Conservation (phyloP, 78 protist genomes). For the Dictyostelium firmibasis region DNA sequence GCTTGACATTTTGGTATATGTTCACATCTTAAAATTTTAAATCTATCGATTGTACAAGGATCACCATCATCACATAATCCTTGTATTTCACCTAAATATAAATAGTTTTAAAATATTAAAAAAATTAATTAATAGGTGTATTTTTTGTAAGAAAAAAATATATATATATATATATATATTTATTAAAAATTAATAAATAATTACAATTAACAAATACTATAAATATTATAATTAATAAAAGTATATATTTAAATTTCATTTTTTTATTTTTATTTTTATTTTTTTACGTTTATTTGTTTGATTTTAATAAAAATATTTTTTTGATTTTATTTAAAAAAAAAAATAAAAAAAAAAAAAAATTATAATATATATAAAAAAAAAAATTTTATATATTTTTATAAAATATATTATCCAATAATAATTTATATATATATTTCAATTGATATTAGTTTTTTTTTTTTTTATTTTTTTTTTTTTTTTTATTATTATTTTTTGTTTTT, state of each 20-base stretch:
- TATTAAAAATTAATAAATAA: background rate
- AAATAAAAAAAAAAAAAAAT: too few relatives aligned
- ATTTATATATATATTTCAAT: too few relatives aligned
- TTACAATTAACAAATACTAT: background rate
- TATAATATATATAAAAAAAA: too few relatives aligned
- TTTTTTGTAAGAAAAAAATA: too few relatives aligned
- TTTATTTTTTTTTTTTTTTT: background rate
- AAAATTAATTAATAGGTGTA: too few relatives aligned
- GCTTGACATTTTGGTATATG: slow-evolving; percentile 3
- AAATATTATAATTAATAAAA: background rate
- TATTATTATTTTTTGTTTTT: background rate
- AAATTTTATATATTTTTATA: too few relatives aligned
- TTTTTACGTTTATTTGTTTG: too few relatives aligned
- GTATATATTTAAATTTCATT: background rate
- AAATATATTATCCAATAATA: too few relatives aligned
- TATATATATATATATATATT: background rate
- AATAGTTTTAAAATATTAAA: background rate
- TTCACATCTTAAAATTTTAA: slow-evolving; percentile 12
- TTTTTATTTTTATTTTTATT: background rate
- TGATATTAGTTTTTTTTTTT: too few relatives aligned
- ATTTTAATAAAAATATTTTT: too few relatives aligned
- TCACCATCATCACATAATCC: background rate
- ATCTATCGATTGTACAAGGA: slow-evolving; percentile 2
- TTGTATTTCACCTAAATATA: background rate
- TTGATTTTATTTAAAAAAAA: background rate